phyloP scores from a whole-genome alignment of 2,329 filamentous ascomycete genomes.

The Scopulariopsis brevicaulis region DNA sequence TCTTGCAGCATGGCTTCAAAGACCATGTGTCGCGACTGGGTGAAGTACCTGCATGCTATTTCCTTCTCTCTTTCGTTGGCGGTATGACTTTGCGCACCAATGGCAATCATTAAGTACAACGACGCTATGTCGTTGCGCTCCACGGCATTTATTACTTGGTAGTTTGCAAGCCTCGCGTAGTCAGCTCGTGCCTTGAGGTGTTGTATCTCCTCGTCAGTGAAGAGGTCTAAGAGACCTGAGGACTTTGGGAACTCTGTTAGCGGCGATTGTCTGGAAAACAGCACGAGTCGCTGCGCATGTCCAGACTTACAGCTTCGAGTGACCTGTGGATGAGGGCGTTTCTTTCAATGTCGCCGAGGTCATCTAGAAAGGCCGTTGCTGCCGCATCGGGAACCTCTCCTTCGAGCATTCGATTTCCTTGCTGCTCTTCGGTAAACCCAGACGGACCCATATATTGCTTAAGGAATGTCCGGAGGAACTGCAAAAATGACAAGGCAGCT shows the following conservation, averaged over 20 bases:
- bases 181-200: not conserved
- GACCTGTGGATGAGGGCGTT: constrained; percentile 6
- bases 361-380: constrained; percentile 2
- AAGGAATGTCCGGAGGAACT: constrained; percentile 6
- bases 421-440: constrained; percentile 7
- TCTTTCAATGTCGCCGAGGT: not conserved
- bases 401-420: constrained; percentile 5
- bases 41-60: constrained; percentile 20
- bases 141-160: not conserved
- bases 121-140: constrained; percentile 6
- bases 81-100: constrained; percentile 32
- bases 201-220: constrained; percentile 1
- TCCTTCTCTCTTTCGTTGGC: not conserved
- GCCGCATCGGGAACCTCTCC: constrained; percentile 4
- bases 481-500: constrained; percentile 8
- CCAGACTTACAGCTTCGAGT: constrained; percentile 8
- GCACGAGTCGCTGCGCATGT: not conserved
- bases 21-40: constrained; percentile 30
- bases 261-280: not conserved
- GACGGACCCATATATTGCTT: constrained; percentile 8
- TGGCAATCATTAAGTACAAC: constrained; percentile 23
- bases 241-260: constrained; percentile 5
- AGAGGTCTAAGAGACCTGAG: constrained; percentile 7
- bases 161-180: not conserved
- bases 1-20: constrained; percentile 37